Percentiles rank a stretch among this genome's conserved stretches.
Conservation (phyloP, 306 rosid genomes). For the Comarum palustre region DNA sequence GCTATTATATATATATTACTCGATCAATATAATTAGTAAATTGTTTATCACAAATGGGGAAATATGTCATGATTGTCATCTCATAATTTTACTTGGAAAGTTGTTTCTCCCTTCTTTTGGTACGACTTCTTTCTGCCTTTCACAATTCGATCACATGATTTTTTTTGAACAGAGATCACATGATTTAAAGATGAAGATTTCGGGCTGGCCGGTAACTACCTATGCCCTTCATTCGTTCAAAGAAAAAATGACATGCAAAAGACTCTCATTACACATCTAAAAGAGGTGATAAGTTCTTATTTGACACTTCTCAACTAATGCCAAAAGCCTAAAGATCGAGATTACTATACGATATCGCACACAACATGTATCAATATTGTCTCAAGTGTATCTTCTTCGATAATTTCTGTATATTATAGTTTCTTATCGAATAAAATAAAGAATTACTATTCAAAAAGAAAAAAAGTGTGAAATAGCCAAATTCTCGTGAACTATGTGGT, state of each 20-base stretch:
- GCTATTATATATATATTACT: not conserved
- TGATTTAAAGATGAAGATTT: not conserved
- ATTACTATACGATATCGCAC: no score
- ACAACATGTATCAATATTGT: no score
- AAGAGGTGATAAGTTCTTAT: not conserved
- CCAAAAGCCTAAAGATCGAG: no score
- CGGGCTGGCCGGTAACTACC: not conserved
- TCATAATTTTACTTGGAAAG: not conserved
- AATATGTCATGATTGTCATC: not conserved
- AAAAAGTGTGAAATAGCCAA: not conserved
- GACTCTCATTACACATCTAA: not conserved
- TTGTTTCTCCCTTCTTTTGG: not conserved
- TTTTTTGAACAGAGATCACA: no score
- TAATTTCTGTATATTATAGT: no score
- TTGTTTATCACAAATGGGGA: slow-evolving; percentile 1
- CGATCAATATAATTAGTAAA: slow-evolving; percentile 10
- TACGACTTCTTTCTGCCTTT: not conserved
- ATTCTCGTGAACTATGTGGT: not conserved
- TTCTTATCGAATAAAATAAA: no score
- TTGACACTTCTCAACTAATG: no score
- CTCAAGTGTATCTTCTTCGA: no score
- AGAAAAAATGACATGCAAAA: slow-evolving; percentile 6
- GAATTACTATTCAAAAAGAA: no score
- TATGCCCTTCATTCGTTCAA: not conserved
- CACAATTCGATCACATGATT: no score